Evolutionary conservation across 768 basidiomycete species (phyloP), one percentile per base, ranked within the genome.

Genomic region (Mrakia blollopis): DNA sequence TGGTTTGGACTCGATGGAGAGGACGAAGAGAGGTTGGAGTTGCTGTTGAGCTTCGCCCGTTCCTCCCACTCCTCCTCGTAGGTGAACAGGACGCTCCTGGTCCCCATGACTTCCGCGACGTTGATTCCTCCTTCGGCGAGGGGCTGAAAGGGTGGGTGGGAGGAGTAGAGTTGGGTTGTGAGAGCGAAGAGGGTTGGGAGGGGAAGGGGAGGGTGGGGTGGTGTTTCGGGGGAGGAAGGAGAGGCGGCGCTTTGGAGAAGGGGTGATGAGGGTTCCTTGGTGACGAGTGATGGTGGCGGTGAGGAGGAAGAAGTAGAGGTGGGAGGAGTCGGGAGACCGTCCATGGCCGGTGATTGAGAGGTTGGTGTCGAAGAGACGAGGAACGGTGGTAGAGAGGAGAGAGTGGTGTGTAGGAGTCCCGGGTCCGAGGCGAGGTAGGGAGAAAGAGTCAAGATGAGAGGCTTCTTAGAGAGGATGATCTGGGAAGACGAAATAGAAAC

Each of bases 381-480:
- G 39, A 84, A 77, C 28, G 82, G 82, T 7, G 84, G 84, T 14
- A 84, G 78, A 8, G 80, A 67, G 6, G 82, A 79, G 25, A 86
- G 82, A 0, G 83, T 80, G 0, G 85, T 83, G 78, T 85, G 85
- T 0, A 85, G 80, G 9, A 85, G 80, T 0, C 82, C 83, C 0
- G 85, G 84, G 77, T 86, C 85, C 16, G 84, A 82, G 2, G 74
- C 81, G 1, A 85, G 77, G 25, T 76, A 54, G 14, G 79, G 35
- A 41, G 89, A 86, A 28, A 96, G 84, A 37, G 84, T 81, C 73
- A 86, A 79, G 28, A 92, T 88, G 74, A 92, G 89, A 21, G 87
- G 85, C 82, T 91, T 93, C 76, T 92, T 88, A 8, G 87, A 85
- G 14, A 96, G 83, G 61, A 92, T 87, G 60, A 94, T 86, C 94